Base-by-base conservation (phyloP, 2,329 filamentous ascomycete genomes). In the Ilyonectria sp. region DNA sequence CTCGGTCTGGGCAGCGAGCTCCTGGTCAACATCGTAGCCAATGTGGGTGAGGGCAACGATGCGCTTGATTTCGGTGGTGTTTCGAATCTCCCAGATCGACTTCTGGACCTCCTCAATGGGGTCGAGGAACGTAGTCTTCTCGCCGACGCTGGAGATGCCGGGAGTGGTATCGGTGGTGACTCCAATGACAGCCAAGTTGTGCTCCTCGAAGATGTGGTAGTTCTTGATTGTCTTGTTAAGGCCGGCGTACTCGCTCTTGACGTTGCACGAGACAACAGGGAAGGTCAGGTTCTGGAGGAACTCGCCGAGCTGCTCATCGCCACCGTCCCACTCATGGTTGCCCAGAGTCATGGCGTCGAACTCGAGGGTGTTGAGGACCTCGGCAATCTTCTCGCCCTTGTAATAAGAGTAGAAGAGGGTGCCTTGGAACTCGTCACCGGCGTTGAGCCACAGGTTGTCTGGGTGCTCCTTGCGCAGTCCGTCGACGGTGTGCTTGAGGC, bases 351-450 rank as follows among this genome's bases (percentile, higher is more conserved):
- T 92, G 72, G 87, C 89, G 68, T 91, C 88, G 71, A 92, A 91
- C n/a, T 86, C 85, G 56, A 92, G 81, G 75, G 90, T 84, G 69
- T 92, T 92, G 67, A 92, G 79, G 0, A 87, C 90, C 73, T 91
- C 86, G 55, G 89, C 89, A 69, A 92, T 92, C 84, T 92, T 92
- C 81, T 91, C 89, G 26, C 89, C 88, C 17, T 87, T 86, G 74
- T 92, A 92, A 77, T 87, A 91, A 4, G 86, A 86, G 80, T 91
- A 92, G 82, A 91, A 92, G 8, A 92, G 82, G 0, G 90, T 92
- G 60, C 90, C 90, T 72, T 92, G 88, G 76, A 92, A 92, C 76
- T 92, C 90, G 71, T 92, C 90, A n/a, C 90, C 90, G 2, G 87
- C 88, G 63, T 92, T 91, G 52, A 92, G 81, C 80, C 89, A 87